Conservation (phyloP, 2,329 filamentous ascomycete genomes). For the Botrytis byssoidea region DNA sequence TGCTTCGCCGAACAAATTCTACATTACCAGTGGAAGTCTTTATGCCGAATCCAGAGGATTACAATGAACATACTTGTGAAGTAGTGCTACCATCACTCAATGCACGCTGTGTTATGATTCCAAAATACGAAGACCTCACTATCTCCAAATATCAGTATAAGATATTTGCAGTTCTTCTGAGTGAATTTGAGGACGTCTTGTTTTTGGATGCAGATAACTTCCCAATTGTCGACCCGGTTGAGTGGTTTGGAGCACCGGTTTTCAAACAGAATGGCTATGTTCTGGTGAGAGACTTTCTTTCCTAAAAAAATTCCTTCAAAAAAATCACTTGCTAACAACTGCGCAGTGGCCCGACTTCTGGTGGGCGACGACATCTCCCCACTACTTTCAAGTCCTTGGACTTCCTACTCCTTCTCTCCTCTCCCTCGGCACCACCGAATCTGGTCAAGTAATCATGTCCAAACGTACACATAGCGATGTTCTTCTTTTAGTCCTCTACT, state of each 20-base stretch:
- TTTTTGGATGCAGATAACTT: conserved; percentile 50
- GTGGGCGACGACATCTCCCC: conserved; percentile 42
- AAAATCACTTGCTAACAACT: neutral
- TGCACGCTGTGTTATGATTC: conserved; percentile 44
- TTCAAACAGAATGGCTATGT: conserved; percentile 45
- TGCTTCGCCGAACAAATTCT: conserved; percentile 43
- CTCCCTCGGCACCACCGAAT: conserved; percentile 43
- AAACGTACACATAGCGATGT: conserved; percentile 45
- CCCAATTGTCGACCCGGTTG: conserved; percentile 43
- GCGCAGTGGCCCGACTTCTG: conserved; percentile 48
- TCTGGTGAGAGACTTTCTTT: conserved; percentile 23
- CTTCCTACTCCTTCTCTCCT: conserved; percentile 1
- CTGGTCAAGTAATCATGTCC: conserved; percentile 46
- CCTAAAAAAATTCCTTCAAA: neutral
- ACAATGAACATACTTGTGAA: conserved; percentile 41
- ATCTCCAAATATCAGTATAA: conserved; percentile 49
- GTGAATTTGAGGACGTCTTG: conserved; percentile 49
- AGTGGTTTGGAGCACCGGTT: conserved; percentile 43
- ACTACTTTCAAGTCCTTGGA: conserved; percentile 42
- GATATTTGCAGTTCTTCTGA: conserved; percentile 48
- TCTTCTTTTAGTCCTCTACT: conserved; percentile 49
- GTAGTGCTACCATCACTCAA: conserved; percentile 41
- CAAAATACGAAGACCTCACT: conserved; percentile 40
- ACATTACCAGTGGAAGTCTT: conserved; percentile 45
- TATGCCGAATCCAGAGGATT: conserved; percentile 40